Evolutionary conservation across 495 filamentous ascomycete genomes (phyloP), one percentile per base, ranked within the genome.

Genomic region (Staphylotrichum tortipilum): DNA sequence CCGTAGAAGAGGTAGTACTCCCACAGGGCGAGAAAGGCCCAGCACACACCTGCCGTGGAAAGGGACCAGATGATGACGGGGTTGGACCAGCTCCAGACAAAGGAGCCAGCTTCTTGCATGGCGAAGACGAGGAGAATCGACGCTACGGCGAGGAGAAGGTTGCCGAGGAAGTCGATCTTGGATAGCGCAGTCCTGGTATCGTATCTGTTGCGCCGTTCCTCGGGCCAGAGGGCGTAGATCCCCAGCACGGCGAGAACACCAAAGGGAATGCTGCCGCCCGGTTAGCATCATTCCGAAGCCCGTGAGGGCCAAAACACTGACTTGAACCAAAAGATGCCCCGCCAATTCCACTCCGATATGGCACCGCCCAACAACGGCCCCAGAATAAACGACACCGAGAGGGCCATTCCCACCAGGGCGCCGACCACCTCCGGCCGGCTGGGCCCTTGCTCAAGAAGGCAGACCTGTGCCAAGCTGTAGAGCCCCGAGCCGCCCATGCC

Each of bases 271-370:
- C 70, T 73, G 22, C 12, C 18, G 18, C 9, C 6, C 6, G 7
- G 36, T 38, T 18, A 38, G 24, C 2, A 2, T 1, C 2, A n/a
- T 28, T 5, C 26, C 26, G 6, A 28, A 2, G 26, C 2, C 10
- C 6, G 0, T 9, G 11, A 5, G n/a, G 3, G 22, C 19, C 8
- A 30, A 44, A 17, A 14, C 7, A 58, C 62, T 10, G 35, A 72
- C 72, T 88, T 88, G 67, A 88, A 80, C 79, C 79, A 87, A 60
- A 84, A 88, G 26, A 76, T 76, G 73, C 81, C 84, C 28, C 81
- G 60, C 86, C 85, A 89, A 4, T 69, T 70, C 12, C 80, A 70
- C 38, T 82, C 69, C 0, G 84, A 76, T 42, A 90, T 82, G 2
- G 74, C 71, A 17, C 85, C 85, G 11, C 85, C 85, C 2, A 88